These are phyloP conservation scores for Boletus sensibilis DNA, from an alignment of 768 basidiomycete species.

Conservation along the genomic window DNA sequence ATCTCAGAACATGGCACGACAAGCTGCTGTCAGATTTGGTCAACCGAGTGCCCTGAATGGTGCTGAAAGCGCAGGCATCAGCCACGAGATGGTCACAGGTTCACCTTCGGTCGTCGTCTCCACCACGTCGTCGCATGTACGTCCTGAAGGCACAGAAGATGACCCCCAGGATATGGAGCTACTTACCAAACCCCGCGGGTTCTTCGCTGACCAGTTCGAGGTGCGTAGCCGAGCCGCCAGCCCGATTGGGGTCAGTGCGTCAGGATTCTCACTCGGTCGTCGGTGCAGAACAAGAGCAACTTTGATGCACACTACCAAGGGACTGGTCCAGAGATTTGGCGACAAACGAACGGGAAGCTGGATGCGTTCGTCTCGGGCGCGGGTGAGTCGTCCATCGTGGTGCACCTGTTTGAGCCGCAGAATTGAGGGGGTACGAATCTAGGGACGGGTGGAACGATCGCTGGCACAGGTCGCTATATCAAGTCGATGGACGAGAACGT, in stretches of 20 bases:
- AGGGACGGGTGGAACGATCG: conserved; percentile 97
- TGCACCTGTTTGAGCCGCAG: neutral
- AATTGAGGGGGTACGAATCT: neutral
- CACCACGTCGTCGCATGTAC: conserved; percentile 46
- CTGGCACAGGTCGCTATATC: conserved; percentile 77
- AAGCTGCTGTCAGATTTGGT: conserved; percentile 76
- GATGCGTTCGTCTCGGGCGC: conserved; percentile 91
- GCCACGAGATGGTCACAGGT: conserved; percentile 40
- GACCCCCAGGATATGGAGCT: conserved; percentile 44
- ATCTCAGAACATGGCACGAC: conserved; percentile 79
- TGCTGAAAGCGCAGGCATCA: conserved; percentile 17
- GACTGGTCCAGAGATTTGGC: conserved; percentile 94
- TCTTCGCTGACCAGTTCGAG: conserved; percentile 97
- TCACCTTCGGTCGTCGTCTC: conserved; percentile 54
- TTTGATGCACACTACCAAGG: conserved; percentile 85
- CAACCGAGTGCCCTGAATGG: conserved; percentile 29
- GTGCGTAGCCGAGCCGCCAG: conserved; percentile 25
- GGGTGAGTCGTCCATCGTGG: conserved; percentile 42
- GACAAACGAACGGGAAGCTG: conserved; percentile 80
- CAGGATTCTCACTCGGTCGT: neutral
- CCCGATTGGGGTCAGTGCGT: too few relatives aligned
- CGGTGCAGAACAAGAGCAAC: conserved; percentile 72
- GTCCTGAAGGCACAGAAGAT: conserved; percentile 28
- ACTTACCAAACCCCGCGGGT: conserved; percentile 63
- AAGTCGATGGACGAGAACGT: conserved; percentile 71